Evolutionary conservation across 2,329 filamentous ascomycete species (phyloP).

Genomic region (Calonectria fujianensis): DNA sequence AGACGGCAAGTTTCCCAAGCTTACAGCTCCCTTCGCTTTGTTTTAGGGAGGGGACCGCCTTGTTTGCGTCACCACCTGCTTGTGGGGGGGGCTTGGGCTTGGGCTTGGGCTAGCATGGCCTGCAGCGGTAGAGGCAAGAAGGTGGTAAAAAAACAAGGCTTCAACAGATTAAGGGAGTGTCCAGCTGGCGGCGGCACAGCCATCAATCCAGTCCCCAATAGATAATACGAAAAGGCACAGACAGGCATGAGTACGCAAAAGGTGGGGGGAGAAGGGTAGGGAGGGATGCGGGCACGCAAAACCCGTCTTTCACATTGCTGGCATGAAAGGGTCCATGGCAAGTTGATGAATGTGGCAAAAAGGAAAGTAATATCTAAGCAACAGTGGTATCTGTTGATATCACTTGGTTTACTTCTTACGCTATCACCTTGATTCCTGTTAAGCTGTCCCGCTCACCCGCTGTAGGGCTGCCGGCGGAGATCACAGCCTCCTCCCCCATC

Average conservation of each 20-base stretch:
- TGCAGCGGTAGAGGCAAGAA: neutral
- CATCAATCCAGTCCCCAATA: neutral
- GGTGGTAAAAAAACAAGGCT: neutral
- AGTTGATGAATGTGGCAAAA: neutral
- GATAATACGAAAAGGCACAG: neutral
- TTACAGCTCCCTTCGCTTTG: neutral
- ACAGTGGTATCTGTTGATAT: neutral
- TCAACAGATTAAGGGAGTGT: constrained; percentile 1
- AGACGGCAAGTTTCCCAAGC: neutral
- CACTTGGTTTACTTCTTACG: neutral
- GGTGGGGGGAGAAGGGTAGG: neutral
- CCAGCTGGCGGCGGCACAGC: constrained; percentile 1
- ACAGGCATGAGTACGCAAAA: neutral
- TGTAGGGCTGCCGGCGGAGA: neutral
- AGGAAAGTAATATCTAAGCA: neutral
- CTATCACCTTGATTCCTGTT: neutral
- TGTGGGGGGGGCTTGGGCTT: neutral
- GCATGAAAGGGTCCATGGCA: neutral
- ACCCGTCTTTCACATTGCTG: neutral
- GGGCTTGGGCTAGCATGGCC: neutral
- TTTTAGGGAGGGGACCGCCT: neutral
- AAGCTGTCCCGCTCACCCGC: neutral
- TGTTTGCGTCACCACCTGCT: constrained; percentile 13
- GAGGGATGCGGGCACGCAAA: neutral
- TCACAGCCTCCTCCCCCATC: neutral